Base-by-base conservation (phyloP, 2,329 filamentous ascomycete genomes). In the Anthostomella pinea region DNA sequence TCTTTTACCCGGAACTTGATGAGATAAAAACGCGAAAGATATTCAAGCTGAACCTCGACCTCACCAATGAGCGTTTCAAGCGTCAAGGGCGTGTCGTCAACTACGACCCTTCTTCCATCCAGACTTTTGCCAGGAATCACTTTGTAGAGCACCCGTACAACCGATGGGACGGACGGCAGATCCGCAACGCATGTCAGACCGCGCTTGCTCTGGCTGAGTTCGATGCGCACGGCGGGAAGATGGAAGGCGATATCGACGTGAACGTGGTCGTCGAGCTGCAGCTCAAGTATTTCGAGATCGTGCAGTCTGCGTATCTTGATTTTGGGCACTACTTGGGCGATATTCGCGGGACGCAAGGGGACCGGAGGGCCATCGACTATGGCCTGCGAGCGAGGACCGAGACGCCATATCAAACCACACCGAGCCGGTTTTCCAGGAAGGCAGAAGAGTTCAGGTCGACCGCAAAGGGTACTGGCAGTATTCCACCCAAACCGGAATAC, bases 231-330 rank as follows among this genome's bases (percentile, higher is more conserved):
- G 38, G 45, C 5, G 37, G 40, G 5, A 43, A 45, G n/a, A n/a
- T n/a, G n/a, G n/a, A n/a, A n/a, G n/a, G n/a, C n/a, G n/a, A n/a
- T n/a, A n/a, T n/a, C n/a, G n/a, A n/a, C n/a, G n/a, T n/a, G n/a
- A n/a, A n/a, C n/a, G 13, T 63, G 66, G 15, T 54, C 74, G 37
- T 68, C 74, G 56, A 58, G 46, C 39, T 64, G 48, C 45, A 24
- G 21, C 18, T 33, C 3, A 24, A 33, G 19, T 5, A 33, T 8
- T 33, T 33, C 30, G 3, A 9, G 4, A 3, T 15, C 3, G 21
- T 33, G 19, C 18, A 33, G 30, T 10, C 3, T 17, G 30, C 30
- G 10, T 33, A 33, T 8, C 30, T 33, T 8, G 30, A 33, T 4
- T 33, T 33, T 33, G 30, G 30, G 3, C 18, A 11, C 17, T 30